Evolutionary conservation across 768 basidiomycete genomes (phyloP).

Genomic region (Nidularia sp.): DNA sequence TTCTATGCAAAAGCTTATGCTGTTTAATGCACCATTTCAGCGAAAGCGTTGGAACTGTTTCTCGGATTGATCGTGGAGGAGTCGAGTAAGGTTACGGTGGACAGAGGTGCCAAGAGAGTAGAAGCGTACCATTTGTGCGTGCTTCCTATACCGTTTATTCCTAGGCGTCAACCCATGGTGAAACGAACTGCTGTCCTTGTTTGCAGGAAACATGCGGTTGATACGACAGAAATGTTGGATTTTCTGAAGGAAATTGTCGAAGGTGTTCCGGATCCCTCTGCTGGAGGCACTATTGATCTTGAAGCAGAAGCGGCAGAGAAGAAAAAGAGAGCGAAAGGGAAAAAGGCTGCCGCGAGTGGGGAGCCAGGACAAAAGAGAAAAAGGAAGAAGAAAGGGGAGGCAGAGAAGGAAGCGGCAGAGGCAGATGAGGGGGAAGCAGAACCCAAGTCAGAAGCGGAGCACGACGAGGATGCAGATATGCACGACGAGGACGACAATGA

Average conservation of each 20-base stretch:
- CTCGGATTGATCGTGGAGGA: conserved; percentile 81
- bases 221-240: conserved; percentile 84
- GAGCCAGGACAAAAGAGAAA: conserved; percentile 42
- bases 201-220: conserved; percentile 86
- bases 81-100: conserved; percentile 71
- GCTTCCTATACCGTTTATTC: neutral
- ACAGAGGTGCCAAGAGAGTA: conserved; percentile 82
- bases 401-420: conserved; percentile 24
- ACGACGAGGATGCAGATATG: conserved; percentile 21
- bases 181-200: neutral
- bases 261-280: conserved; percentile 81
- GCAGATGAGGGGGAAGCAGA: conserved; percentile 25
- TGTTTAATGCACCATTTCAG: conserved; percentile 37
- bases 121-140: conserved; percentile 92
- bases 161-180: neutral
- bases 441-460: conserved; percentile 16
- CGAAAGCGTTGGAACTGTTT: conserved; percentile 93
- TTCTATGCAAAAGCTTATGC: neutral
- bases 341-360: conserved; percentile 25
- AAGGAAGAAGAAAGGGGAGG: conserved; percentile 43
- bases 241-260: conserved; percentile 93
- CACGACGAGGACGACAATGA: conserved; percentile 31
- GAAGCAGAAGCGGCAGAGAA: conserved; percentile 56
- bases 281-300: conserved; percentile 73
- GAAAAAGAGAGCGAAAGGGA: conserved; percentile 59